Percentiles rank a stretch among this genome's conserved stretches.
phyloP scores from a whole-genome alignment of 2,329 filamentous ascomycete genomes.

The Dactylonectria macrodidyma region DNA sequence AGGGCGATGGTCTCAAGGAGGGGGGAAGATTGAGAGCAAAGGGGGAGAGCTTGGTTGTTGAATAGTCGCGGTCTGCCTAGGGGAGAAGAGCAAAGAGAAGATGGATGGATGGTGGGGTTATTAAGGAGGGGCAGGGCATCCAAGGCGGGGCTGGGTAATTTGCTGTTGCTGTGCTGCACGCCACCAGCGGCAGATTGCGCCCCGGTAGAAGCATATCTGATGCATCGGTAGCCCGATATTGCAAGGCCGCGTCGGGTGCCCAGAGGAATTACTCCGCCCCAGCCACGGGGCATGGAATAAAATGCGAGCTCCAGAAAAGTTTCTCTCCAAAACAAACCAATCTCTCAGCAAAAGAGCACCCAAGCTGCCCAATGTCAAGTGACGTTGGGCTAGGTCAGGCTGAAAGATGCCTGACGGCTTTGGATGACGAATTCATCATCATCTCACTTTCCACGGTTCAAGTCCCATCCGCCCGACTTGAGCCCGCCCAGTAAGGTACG shows the following conservation, averaged over 20 bases:
- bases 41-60: slow-evolving; percentile 35
- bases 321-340: slow-evolving; percentile 29
- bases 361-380: slow-evolving; percentile 22
- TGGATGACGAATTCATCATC: background rate
- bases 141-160: slow-evolving; percentile 26
- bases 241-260: slow-evolving; percentile 9
- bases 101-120: slow-evolving; percentile 54
- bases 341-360: slow-evolving; percentile 11
- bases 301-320: slow-evolving; percentile 25
- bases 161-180: slow-evolving; percentile 20
- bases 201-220: slow-evolving; percentile 48
- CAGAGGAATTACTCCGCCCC: slow-evolving; percentile 11
- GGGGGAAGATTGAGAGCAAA: slow-evolving; percentile 11
- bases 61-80: slow-evolving; percentile 54
- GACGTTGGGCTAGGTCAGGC: slow-evolving; percentile 16
- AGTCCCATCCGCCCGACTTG: slow-evolving; percentile 3
- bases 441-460: slow-evolving; percentile 6
- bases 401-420: background rate
- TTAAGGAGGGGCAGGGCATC: slow-evolving; percentile 52
- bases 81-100: slow-evolving; percentile 37
- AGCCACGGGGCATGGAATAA: slow-evolving; percentile 32
- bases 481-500: slow-evolving; percentile 40
- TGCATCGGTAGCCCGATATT: slow-evolving; percentile 47
- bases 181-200: slow-evolving; percentile 40
- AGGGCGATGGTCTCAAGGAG: slow-evolving; percentile 16